Evolutionary conservation across 148 eudicot genomes (phyloP).

Genomic region (Fagopyrum esculentum): DNA sequence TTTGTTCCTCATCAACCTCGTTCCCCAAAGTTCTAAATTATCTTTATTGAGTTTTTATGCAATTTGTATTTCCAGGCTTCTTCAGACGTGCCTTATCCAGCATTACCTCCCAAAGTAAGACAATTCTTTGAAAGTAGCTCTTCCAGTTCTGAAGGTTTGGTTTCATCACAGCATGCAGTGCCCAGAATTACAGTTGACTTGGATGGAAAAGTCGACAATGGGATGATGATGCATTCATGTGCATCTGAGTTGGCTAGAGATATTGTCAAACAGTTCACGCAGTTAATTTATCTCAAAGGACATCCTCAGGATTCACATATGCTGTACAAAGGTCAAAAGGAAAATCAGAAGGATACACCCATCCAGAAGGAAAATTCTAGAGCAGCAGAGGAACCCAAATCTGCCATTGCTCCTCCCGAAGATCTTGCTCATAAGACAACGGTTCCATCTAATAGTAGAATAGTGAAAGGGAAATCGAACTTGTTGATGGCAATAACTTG

Average conservation of each 20-base stretch:
- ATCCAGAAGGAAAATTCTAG: slow-evolving; percentile 19
- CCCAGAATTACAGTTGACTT: slow-evolving; percentile 53
- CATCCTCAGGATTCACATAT: slow-evolving; percentile 31
- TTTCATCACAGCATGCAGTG: slow-evolving; percentile 28
- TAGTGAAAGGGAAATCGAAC: slow-evolving; percentile 51
- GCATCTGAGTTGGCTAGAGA: slow-evolving; percentile 54
- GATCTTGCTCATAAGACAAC: slow-evolving; percentile 24
- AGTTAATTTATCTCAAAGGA: slow-evolving; percentile 40
- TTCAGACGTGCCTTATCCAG: slow-evolving; percentile 58
- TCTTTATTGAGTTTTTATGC: slow-evolving; percentile 13
- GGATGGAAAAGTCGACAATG: slow-evolving; percentile 47
- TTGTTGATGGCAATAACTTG: slow-evolving; percentile 53
- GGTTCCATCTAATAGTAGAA: slow-evolving; percentile 23
- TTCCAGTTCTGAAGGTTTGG: slow-evolving; percentile 27
- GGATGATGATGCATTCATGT: slow-evolving; percentile 40
- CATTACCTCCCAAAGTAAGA: slow-evolving; percentile 46
- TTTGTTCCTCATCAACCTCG: neutral
- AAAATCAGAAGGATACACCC: slow-evolving; percentile 20
- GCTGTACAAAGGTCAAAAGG: slow-evolving; percentile 19
- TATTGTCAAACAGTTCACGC: slow-evolving; percentile 61
- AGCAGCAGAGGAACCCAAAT: slow-evolving; percentile 24
- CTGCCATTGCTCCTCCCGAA: slow-evolving; percentile 20
- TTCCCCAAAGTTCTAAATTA: neutral
- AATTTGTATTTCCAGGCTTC: slow-evolving; percentile 55
- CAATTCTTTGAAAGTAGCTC: slow-evolving; percentile 53